A percentile compares a stretch with the other conserved stretches of the same genome.
These are phyloP conservation scores for Malassezia furfur DNA, from an alignment of 1,284 basidiomycete species.

Conservation along the genomic window DNA sequence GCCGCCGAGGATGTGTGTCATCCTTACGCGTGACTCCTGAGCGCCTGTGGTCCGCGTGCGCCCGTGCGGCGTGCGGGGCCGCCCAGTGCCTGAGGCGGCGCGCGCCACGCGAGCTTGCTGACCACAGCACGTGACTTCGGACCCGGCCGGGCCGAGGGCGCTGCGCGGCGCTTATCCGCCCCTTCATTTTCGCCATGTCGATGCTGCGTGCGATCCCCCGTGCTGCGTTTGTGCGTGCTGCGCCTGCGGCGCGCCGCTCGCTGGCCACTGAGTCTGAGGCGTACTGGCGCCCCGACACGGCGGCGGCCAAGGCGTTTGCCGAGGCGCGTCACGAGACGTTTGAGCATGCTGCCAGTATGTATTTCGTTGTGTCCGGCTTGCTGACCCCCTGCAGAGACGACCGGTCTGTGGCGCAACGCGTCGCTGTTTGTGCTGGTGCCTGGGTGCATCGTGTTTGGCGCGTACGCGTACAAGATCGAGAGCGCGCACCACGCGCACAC, in stretches of 20 bases:
- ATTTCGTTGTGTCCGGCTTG: no score
- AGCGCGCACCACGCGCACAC: slow-evolving; percentile 37
- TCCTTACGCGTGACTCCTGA: slow-evolving; percentile 19
- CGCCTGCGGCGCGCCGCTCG: background rate
- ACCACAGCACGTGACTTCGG: slow-evolving; percentile 15
- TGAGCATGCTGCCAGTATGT: slow-evolving; percentile 40
- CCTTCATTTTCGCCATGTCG: slow-evolving; percentile 5
- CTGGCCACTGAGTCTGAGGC: background rate
- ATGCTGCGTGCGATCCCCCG: slow-evolving; percentile 17
- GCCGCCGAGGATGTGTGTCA: slow-evolving; percentile 16
- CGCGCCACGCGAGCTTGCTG: background rate
- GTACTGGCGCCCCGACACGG: slow-evolving; percentile 4
- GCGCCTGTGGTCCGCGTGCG: background rate
- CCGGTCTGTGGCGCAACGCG: slow-evolving; percentile 40
- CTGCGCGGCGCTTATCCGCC: background rate
- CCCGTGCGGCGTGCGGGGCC: background rate
- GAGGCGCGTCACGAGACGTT: slow-evolving; percentile 28
- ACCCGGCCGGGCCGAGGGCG: slow-evolving; percentile 9
- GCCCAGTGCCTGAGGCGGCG: background rate
- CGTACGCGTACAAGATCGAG: slow-evolving; percentile 44
- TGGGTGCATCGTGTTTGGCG: slow-evolving; percentile 31
- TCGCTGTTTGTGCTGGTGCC: slow-evolving; percentile 38
- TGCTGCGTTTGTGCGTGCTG: slow-evolving; percentile 7
- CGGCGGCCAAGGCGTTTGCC: slow-evolving; percentile 29
- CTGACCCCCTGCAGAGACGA: slow-evolving; percentile 24